Conservation (phyloP, 176 grass and related monocot species). For the barley (Hordeum vulgare) region DNA sequence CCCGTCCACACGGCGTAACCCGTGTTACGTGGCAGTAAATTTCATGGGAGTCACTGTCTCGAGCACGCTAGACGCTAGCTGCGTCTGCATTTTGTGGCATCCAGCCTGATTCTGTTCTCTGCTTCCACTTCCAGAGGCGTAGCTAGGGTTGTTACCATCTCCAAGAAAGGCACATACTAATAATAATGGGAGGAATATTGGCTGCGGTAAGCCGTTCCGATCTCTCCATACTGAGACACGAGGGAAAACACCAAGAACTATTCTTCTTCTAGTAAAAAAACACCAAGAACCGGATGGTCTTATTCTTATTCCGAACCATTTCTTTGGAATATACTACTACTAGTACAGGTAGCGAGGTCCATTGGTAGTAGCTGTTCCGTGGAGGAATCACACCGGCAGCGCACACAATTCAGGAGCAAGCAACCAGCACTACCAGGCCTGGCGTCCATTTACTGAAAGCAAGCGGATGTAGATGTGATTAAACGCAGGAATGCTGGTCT, state of each 20-base stretch:
- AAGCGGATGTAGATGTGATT: background rate
- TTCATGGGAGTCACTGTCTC: background rate
- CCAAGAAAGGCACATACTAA: background rate
- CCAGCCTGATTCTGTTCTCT: background rate
- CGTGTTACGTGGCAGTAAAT: background rate
- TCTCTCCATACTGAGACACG: background rate
- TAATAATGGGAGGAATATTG: constrained; percentile 15
- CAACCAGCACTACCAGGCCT: background rate
- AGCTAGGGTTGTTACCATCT: constrained; percentile 8
- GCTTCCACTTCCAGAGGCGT: background rate
- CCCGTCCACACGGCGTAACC: background rate
- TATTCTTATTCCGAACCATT: background rate
- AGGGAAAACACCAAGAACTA: background rate
- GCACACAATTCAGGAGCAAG: constrained; percentile 4
- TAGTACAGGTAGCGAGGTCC: background rate
- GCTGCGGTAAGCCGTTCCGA: background rate
- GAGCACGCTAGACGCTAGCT: background rate
- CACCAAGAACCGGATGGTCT: background rate
- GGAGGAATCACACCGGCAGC: background rate
- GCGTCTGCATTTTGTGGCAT: background rate
- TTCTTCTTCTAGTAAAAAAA: background rate
- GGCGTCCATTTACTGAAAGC: background rate
- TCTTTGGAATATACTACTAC: background rate
- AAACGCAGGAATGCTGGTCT: background rate
- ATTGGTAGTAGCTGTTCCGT: background rate